A percentile compares a stretch with the other conserved stretches of the same genome.
Evolutionary conservation across 352 stramenopile species (phyloP).

Genomic region (Lagenidium giganteum): DNA sequence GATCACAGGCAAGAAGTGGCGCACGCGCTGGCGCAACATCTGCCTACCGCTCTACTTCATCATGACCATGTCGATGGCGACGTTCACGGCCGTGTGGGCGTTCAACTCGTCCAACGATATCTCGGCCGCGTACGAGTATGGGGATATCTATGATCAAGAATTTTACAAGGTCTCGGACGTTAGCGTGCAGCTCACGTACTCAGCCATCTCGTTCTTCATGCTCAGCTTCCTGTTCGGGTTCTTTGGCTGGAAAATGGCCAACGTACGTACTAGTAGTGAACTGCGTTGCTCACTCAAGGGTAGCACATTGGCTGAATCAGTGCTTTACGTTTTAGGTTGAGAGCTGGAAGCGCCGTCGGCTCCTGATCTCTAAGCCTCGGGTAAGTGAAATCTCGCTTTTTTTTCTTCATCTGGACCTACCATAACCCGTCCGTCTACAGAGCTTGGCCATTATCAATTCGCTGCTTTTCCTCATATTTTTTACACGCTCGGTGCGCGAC

Average conservation of each 20-base stretch:
- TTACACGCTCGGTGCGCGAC: constrained; percentile 69
- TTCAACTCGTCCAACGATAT: constrained; percentile 85
- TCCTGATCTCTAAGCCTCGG: constrained; percentile 71
- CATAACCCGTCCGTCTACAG: constrained; percentile 17
- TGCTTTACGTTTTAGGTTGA: constrained; percentile 32
- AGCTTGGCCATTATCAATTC: constrained; percentile 77
- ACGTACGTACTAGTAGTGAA: constrained; percentile 26
- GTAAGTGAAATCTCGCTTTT: constrained; percentile 25
- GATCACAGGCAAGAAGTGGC: constrained; percentile 72
- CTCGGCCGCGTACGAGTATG: constrained; percentile 48
- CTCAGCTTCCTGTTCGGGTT: constrained; percentile 77
- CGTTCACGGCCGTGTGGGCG: constrained; percentile 82
- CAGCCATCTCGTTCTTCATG: constrained; percentile 72
- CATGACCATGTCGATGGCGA: constrained; percentile 76
- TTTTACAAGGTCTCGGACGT: constrained; percentile 77
- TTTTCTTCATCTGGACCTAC: constrained; percentile 5
- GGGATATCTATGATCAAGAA: constrained; percentile 81
- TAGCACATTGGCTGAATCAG: not conserved
- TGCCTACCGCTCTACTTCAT: constrained; percentile 80
- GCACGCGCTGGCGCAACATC: constrained; percentile 66
- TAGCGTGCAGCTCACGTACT: constrained; percentile 80
- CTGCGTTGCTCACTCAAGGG: not conserved
- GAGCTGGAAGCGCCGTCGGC: constrained; percentile 64
- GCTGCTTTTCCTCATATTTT: constrained; percentile 79
- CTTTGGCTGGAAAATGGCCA: constrained; percentile 86